phyloP scores from a whole-genome alignment of 192 early-diverging fungal genomes.

The Phycomyces nitens region DNA sequence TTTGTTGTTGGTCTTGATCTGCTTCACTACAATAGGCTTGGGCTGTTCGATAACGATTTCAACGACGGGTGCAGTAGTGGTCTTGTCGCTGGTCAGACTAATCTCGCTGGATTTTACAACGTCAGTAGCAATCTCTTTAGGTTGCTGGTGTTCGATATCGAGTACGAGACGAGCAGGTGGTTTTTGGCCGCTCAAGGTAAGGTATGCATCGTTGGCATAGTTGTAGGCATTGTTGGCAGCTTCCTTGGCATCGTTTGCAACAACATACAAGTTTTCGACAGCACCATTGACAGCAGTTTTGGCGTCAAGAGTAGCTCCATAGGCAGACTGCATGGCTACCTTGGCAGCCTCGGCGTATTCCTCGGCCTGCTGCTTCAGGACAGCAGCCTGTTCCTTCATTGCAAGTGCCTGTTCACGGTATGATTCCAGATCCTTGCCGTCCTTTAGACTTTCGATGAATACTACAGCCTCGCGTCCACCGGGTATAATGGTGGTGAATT shows the following conservation, averaged over 20 bases:
- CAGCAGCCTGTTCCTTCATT: conserved; percentile 21
- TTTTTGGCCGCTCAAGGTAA: conserved; percentile 29
- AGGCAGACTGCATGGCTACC: neutral
- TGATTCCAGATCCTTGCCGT: conserved; percentile 37
- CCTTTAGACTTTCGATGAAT: conserved; percentile 47
- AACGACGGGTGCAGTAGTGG: conserved; percentile 1
- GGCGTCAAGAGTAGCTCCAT: too few species aligned
- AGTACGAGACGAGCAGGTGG: neutral
- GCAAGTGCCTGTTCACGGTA: conserved; percentile 30
- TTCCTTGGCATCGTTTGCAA: conserved; percentile 5
- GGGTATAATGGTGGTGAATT: conserved; percentile 57
- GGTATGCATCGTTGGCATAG: conserved; percentile 27
- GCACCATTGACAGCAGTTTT: too few species aligned
- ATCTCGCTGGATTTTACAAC: neutral
- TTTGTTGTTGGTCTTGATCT: conserved; percentile 33
- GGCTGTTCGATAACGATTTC: conserved; percentile 10
- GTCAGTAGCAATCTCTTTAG: neutral
- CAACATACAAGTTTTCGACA: too few species aligned
- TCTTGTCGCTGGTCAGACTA: conserved; percentile 10
- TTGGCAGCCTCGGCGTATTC: conserved; percentile 26
- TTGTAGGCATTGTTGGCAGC: conserved; percentile 31
- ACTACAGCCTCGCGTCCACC: conserved; percentile 50
- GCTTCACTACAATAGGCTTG: conserved; percentile 27
- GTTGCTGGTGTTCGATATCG: neutral
- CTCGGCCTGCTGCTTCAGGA: conserved; percentile 10